phyloP scores from a whole-genome alignment of 2,329 filamentous ascomycete genomes.

The Zasmidium cellare region DNA sequence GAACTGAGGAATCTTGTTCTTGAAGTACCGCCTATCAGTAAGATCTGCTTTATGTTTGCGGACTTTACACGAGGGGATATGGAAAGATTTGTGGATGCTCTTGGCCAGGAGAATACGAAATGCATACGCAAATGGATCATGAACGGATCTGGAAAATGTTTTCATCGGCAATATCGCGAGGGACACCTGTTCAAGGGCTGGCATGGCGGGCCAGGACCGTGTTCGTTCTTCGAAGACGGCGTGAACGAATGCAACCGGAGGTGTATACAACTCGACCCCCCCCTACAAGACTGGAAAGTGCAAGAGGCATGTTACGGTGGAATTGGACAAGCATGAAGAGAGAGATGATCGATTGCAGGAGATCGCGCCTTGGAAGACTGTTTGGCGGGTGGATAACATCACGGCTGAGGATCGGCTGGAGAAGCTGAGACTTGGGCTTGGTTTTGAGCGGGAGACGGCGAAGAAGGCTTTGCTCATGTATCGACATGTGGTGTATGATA shows the following conservation, averaged over 20 bases:
- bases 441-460: background rate
- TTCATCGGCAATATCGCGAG: background rate
- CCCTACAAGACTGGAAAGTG: background rate
- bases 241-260: background rate
- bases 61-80: background rate
- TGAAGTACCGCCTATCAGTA: background rate
- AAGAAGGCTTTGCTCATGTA: background rate
- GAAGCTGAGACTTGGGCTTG: background rate
- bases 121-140: background rate
- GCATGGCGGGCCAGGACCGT: background rate
- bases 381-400: background rate
- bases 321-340: background rate
- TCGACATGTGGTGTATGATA: background rate
- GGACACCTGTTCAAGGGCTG: background rate
- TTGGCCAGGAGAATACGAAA: background rate
- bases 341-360: background rate
- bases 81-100: background rate
- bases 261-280: background rate
- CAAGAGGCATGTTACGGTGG: background rate
- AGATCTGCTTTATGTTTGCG: background rate
- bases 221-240: background rate
- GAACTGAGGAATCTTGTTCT: background rate
- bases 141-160: background rate
- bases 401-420: background rate
- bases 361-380: background rate